phyloP scores from a whole-genome alignment of 176 grass and related monocot genomes.

The Bothriochloa decipiens region DNA sequence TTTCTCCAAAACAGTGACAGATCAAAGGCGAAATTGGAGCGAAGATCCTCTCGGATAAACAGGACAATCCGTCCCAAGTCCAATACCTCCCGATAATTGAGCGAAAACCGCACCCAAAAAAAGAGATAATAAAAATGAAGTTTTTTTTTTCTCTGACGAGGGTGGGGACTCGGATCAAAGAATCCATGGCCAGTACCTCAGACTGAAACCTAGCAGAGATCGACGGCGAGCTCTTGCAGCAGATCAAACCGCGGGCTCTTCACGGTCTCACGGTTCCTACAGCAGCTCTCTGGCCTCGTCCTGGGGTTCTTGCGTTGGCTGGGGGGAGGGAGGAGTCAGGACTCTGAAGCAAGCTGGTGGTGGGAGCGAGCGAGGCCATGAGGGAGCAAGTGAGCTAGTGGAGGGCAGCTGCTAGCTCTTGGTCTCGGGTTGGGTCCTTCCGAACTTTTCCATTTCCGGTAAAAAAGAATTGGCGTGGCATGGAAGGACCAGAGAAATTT shows the following conservation, averaged over 20 bases:
- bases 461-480: constrained; percentile 46
- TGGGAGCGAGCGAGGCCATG: constrained; percentile 47
- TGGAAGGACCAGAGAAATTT: constrained; percentile 43
- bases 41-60: constrained; percentile 21
- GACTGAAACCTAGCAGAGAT: constrained; percentile 24
- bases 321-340: not conserved
- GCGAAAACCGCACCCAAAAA: not conserved
- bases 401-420: constrained; percentile 38
- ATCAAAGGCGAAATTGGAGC: constrained; percentile 13
- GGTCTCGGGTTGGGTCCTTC: constrained; percentile 16
- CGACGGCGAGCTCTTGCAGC: constrained; percentile 19
- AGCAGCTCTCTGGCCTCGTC: not conserved
- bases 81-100: constrained; percentile 22
- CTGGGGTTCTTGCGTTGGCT: not conserved
- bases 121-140: not conserved
- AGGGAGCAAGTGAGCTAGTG: constrained; percentile 17
- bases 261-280: not conserved
- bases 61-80: constrained; percentile 15
- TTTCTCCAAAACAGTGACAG: constrained; percentile 35
- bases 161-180: constrained; percentile 15
- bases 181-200: constrained; percentile 45
- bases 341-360: constrained; percentile 48
- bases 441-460: constrained; percentile 64
- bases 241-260: constrained; percentile 32
- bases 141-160: no score